Conservation (phyloP, 202 grass and related monocot genomes). For the Eragrostis tef region DNA sequence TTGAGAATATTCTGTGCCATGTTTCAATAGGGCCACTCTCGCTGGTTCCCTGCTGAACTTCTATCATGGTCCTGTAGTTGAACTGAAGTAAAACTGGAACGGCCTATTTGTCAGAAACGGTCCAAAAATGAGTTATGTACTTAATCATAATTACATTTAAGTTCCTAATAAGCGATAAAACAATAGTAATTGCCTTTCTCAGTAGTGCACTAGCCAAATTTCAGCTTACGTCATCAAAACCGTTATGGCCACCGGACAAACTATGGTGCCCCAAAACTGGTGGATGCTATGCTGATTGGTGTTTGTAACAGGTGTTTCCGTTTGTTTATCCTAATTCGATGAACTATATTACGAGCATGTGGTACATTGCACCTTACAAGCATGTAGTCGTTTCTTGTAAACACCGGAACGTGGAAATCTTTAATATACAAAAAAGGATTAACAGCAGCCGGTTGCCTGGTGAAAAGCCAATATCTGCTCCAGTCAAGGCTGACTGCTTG, state of each 20-base stretch:
- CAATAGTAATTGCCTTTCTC: no score
- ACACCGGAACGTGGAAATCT: not conserved
- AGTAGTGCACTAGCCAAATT: not conserved
- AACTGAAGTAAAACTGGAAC: not conserved
- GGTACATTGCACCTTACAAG: slow-evolving; percentile 47
- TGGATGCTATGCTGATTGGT: slow-evolving; percentile 9
- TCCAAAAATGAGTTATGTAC: not conserved
- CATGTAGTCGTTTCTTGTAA: slow-evolving; percentile 35
- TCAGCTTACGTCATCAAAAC: slow-evolving; percentile 18
- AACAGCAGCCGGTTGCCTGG: slow-evolving; percentile 14
- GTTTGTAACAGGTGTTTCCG: not conserved
- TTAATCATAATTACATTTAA: not conserved
- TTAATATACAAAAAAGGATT: slow-evolving; percentile 4
- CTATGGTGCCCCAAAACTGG: not conserved
- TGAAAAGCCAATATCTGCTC: slow-evolving; percentile 18
- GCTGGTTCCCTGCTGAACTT: not conserved
- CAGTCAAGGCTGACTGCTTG: slow-evolving; percentile 49
- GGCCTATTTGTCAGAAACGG: not conserved
- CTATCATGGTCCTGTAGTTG: not conserved
- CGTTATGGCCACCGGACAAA: not conserved
- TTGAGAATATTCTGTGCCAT: slow-evolving; percentile 8
- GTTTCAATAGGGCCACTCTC: not conserved
- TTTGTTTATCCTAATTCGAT: not conserved
- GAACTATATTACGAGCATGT: slow-evolving; percentile 33
- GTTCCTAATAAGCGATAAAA: not conserved